phyloP scores from a whole-genome alignment of 345 rosid genomes.

The Pelargonium nanum region DNA sequence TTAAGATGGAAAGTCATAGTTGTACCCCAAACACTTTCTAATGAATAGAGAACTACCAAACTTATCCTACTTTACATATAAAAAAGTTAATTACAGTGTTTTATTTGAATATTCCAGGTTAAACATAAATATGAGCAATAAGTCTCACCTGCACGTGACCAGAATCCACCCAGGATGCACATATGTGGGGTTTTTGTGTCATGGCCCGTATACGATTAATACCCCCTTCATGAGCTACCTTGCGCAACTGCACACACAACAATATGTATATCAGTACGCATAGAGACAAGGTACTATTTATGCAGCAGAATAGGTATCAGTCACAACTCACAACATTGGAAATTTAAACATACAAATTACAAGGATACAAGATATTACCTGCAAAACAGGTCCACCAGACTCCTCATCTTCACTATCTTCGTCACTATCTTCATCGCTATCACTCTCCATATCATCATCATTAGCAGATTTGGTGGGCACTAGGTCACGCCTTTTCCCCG shows the following conservation, averaged over 20 bases:
- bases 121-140: background rate
- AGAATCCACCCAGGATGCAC: conserved; percentile 90
- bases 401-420: conserved; percentile 61
- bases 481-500: conserved; percentile 73
- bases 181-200: conserved; percentile 79
- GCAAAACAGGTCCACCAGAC: conserved; percentile 52
- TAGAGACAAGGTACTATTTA: background rate
- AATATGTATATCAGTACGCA: conserved; percentile 1
- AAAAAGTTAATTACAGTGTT: background rate
- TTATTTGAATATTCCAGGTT: background rate
- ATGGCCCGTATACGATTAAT: conserved; percentile 87
- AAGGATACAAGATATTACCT: conserved; percentile 34
- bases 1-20: too few relatives aligned
- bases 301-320: background rate
- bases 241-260: conserved; percentile 45
- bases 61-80: too few relatives aligned
- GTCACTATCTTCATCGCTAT: conserved; percentile 55
- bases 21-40: too few relatives aligned
- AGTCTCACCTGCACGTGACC: conserved; percentile 77
- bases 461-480: conserved; percentile 38
- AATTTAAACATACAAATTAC: background rate
- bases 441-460: conserved; percentile 53
- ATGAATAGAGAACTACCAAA: background rate
- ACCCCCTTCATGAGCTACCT: conserved; percentile 75
- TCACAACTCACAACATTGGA: too few relatives aligned